These are phyloP conservation scores for Syncephalastrum racemosum DNA, from an alignment of 371 early-diverging fungal genomes.

Conservation along the genomic window DNA sequence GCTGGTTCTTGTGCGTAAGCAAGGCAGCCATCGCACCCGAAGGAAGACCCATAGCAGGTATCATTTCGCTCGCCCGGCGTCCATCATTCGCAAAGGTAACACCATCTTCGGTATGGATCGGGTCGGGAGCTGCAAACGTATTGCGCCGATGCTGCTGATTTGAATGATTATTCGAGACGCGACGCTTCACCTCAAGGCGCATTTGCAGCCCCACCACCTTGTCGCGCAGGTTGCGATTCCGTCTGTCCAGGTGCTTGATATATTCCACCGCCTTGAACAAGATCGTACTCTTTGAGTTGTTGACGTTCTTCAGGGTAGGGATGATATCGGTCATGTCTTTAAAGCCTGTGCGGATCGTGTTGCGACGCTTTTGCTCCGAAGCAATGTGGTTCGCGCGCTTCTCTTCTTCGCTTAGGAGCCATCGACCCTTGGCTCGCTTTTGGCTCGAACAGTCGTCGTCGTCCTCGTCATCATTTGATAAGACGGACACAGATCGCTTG, in stretches of 20 bases:
- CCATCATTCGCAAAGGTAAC: no score
- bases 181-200: conserved; percentile 40
- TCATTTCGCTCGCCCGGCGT: not conserved
- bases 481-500: no score
- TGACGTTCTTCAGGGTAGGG: conserved; percentile 63
- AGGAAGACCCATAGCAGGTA: conserved; percentile 6
- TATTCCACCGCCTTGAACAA: conserved; percentile 57
- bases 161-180: conserved; percentile 5
- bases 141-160: conserved; percentile 9
- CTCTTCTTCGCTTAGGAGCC: conserved; percentile 78
- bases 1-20: conserved; percentile 47
- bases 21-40: conserved; percentile 36
- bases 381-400: conserved; percentile 60
- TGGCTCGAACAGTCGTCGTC: conserved; percentile 33
- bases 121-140: conserved; percentile 5
- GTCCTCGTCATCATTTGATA: no score
- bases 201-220: conserved; percentile 53
- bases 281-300: conserved; percentile 55
- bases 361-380: conserved; percentile 83
- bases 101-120: not conserved
- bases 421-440: conserved; percentile 33
- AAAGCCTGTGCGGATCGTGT: conserved; percentile 84
- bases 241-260: conserved; percentile 42
- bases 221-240: conserved; percentile 54
- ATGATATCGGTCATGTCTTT: conserved; percentile 79